Conservation (phyloP, 495 filamentous ascomycete species). For the Aspergillus conjunctus region DNA sequence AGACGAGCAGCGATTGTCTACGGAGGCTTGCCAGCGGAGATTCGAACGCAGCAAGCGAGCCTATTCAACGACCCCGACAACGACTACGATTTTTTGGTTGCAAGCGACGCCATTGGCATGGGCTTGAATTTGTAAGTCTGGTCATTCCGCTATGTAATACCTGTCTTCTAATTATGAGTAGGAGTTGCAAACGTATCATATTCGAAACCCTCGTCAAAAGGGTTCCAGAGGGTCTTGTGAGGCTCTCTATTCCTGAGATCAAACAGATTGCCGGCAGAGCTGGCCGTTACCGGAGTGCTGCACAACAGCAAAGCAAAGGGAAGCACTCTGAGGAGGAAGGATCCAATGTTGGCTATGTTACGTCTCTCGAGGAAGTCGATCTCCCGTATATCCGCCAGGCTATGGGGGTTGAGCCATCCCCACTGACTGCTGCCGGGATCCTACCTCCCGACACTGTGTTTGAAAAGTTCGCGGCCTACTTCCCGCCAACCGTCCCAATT, state of each 20-base stretch:
- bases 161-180: conserved; percentile 27
- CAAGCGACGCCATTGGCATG: conserved; percentile 98
- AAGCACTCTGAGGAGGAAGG: conserved; percentile 20
- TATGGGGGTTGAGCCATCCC: conserved; percentile 62
- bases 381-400: conserved; percentile 60
- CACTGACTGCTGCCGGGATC: conserved; percentile 73
- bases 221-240: conserved; percentile 50
- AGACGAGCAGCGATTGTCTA: conserved; percentile 89
- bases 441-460: conserved; percentile 66
- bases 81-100: conserved; percentile 91
- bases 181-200: conserved; percentile 85
- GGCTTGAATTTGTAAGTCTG: conserved; percentile 78
- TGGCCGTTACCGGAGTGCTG: conserved; percentile 79
- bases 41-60: conserved; percentile 82
- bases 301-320: conserved; percentile 37
- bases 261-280: conserved; percentile 96
- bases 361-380: conserved; percentile 73
- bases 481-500: conserved; percentile 74
- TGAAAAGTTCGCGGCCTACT: conserved; percentile 73
- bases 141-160: neutral
- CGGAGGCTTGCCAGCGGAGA: conserved; percentile 88
- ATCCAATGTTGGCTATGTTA: conserved; percentile 69
- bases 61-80: conserved; percentile 94
- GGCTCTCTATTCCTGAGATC: conserved; percentile 71
- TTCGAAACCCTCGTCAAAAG: conserved; percentile 78